Evolutionary conservation across 1,284 basidiomycete genomes (phyloP).

Genomic region (Taiwanofungus camphoratus): DNA sequence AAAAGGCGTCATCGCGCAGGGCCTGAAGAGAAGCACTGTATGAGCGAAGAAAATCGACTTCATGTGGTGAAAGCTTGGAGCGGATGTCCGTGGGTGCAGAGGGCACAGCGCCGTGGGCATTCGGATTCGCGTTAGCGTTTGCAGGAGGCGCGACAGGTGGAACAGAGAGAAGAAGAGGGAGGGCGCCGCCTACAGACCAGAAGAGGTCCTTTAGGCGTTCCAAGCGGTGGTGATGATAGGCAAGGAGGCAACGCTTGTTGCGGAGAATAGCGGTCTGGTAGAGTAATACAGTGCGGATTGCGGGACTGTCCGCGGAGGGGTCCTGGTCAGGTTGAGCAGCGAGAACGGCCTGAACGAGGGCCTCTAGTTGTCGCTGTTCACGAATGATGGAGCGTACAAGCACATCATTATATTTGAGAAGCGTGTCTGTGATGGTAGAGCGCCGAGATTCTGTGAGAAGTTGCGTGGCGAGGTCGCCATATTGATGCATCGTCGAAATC

Average conservation of each 20-base stretch:
- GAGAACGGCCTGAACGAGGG: constrained; percentile 43
- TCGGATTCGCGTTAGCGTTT: constrained; percentile 2
- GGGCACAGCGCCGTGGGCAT: constrained; percentile 1
- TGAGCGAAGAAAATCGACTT: constrained; percentile 84
- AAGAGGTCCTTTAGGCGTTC: constrained; percentile 82
- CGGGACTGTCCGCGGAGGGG: constrained; percentile 31
- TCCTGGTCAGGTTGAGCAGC: constrained; percentile 33
- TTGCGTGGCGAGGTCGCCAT: constrained; percentile 82
- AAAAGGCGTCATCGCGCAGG: constrained; percentile 75
- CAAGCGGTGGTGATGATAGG: constrained; percentile 84
- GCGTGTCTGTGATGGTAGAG: constrained; percentile 74
- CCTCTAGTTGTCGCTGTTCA: constrained; percentile 87
- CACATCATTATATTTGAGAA: constrained; percentile 90
- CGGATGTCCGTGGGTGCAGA: constrained; percentile 50
- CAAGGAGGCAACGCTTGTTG: constrained; percentile 91
- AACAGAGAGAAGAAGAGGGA: constrained; percentile 79
- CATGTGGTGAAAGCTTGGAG: constrained; percentile 79
- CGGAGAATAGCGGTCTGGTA: constrained; percentile 84
- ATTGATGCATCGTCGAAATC: constrained; percentile 41
- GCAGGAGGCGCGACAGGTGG: constrained; percentile 19
- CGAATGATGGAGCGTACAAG: constrained; percentile 83
- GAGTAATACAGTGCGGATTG: constrained; percentile 72
- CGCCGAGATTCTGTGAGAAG: constrained; percentile 84
- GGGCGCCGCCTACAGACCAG: constrained; percentile 90
- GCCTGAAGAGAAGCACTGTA: constrained; percentile 81